These are phyloP conservation scores for Intubia oerlemansii DNA, from an alignment of 2,329 filamentous ascomycete genomes.

Conservation along the genomic window DNA sequence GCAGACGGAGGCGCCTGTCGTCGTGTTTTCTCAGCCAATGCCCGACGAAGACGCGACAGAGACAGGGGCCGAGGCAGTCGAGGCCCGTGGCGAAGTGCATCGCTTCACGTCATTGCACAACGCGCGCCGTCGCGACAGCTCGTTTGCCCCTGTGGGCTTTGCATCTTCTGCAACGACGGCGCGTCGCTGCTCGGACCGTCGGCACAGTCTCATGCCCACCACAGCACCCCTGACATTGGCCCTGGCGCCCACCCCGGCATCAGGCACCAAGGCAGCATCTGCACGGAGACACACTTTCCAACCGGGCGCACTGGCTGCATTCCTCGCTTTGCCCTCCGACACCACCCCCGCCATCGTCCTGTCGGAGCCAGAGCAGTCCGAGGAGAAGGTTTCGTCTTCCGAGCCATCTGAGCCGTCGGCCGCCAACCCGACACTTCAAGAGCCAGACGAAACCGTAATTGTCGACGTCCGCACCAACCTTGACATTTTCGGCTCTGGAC, in stretches of 20 bases:
- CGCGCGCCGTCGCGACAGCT: conserved; percentile 11
- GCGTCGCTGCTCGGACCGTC: no score
- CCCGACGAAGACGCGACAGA: conserved; percentile 4
- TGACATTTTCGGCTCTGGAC: conserved; percentile 13
- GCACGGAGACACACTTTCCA: conserved; percentile 5
- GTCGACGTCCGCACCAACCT: conserved; percentile 14
- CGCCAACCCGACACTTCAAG: not conserved
- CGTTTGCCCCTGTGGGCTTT: no score
- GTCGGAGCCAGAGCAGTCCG: not conserved
- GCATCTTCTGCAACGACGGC: no score
- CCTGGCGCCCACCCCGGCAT: not conserved
- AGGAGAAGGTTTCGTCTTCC: not conserved
- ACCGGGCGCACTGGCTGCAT: not conserved
- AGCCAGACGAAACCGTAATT: conserved; percentile 5
- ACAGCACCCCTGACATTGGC: not conserved
- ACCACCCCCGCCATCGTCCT: not conserved
- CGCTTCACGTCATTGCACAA: conserved; percentile 12
- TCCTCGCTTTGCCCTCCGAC: not conserved
- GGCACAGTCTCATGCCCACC: conserved; percentile 10
- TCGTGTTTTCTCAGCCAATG: conserved; percentile 13
- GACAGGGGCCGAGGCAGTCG: no score
- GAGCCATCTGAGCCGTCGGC: not conserved
- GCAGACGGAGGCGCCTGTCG: not conserved
- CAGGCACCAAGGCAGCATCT: not conserved
- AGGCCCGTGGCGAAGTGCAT: conserved; percentile 12